A percentile compares a stretch with the other conserved stretches of the same genome.
phyloP scores from a whole-genome alignment of 768 basidiomycete genomes.

The Solioccasus polychromus region DNA sequence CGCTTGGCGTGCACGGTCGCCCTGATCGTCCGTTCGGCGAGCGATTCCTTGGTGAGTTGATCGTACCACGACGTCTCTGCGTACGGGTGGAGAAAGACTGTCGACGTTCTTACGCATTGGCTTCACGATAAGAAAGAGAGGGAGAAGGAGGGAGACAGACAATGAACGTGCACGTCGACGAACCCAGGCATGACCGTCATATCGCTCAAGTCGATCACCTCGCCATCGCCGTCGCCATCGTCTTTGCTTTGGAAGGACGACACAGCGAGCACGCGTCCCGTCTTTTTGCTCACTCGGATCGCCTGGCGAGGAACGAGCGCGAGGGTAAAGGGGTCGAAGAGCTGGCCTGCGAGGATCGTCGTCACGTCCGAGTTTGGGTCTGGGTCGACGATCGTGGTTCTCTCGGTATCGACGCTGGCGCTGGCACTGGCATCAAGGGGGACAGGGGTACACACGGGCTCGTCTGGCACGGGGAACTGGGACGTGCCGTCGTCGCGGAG shows the following conservation, averaged over 20 bases:
- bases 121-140: no score
- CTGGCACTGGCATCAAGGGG: no score
- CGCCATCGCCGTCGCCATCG: slow-evolving; percentile 4
- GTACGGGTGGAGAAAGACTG: slow-evolving; percentile 63
- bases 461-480: no score
- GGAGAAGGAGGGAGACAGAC: no score
- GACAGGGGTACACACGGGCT: no score
- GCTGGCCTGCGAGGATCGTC: slow-evolving; percentile 44
- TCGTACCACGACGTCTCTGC: slow-evolving; percentile 59
- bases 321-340: no score
- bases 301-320: no score
- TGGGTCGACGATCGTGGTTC: no score
- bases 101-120: no score
- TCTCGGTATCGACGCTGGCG: no score
- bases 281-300: slow-evolving; percentile 44
- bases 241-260: slow-evolving; percentile 8
- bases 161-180: slow-evolving; percentile 58
- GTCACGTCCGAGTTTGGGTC: no score
- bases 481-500: no score
- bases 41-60: slow-evolving; percentile 55
- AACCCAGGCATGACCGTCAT: slow-evolving; percentile 55
- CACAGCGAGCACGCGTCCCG: slow-evolving; percentile 51
- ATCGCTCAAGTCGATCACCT: slow-evolving; percentile 44
- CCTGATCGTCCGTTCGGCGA: slow-evolving; percentile 57
- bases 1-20: slow-evolving; percentile 57